Evolutionary conservation across 176 grass and related monocot species (phyloP).

Genomic region (Phyllostachys edulis): DNA sequence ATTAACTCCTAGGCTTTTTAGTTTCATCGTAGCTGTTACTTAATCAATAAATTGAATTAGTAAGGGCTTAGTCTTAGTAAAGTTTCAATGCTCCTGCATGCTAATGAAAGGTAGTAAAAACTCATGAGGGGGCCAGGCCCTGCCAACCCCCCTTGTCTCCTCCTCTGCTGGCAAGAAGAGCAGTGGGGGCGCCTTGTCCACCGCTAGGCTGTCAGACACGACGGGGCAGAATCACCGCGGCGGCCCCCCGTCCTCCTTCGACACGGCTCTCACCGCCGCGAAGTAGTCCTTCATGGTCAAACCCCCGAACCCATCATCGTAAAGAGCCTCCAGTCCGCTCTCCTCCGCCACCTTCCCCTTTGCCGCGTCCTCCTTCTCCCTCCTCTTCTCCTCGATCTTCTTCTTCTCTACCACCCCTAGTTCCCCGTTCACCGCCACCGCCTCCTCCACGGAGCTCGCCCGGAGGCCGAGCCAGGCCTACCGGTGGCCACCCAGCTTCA

Average conservation of each 20-base stretch:
- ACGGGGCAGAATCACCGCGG: slow-evolving; percentile 76
- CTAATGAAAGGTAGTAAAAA: no score
- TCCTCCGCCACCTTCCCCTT: neutral
- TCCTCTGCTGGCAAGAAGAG: slow-evolving; percentile 66
- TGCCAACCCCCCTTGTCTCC: no score
- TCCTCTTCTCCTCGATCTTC: neutral
- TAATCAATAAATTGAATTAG: no score
- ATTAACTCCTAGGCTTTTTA: no score
- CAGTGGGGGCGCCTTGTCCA: slow-evolving; percentile 64
- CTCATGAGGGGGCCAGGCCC: no score
- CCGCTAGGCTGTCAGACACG: slow-evolving; percentile 44
- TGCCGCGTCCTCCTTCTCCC: neutral
- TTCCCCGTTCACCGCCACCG: neutral
- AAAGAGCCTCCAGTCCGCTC: slow-evolving; percentile 43
- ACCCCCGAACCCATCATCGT: slow-evolving; percentile 75
- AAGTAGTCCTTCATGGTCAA: slow-evolving; percentile 77
- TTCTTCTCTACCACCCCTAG: neutral
- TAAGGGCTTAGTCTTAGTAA: no score
- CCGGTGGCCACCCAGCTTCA: neutral
- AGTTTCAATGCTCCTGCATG: no score
- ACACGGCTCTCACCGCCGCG: slow-evolving; percentile 50
- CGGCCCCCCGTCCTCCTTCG: slow-evolving; percentile 59
- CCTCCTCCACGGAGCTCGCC: slow-evolving; percentile 22
- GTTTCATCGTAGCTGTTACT: no score
- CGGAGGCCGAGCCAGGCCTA: neutral